Evolutionary conservation across 2,329 filamentous ascomycete species (phyloP).

Genomic region (Botrytis hyacinthi): DNA sequence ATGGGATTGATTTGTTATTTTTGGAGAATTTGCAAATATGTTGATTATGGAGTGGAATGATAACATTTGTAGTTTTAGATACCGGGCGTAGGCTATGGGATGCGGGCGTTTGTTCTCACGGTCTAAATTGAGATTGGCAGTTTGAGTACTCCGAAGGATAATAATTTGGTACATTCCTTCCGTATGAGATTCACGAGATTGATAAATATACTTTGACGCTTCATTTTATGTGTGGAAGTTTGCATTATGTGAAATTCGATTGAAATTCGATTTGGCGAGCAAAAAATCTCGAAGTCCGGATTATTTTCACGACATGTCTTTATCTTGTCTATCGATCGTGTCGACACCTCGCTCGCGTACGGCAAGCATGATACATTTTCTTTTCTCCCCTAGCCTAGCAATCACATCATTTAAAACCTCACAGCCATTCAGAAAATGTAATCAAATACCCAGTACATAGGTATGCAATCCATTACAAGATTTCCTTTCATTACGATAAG

Average conservation of each 20-base stretch:
- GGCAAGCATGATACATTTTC: neutral
- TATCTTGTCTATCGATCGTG: neutral
- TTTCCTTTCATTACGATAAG: slow-evolving; percentile 6
- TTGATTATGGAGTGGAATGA: neutral
- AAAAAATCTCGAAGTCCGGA: neutral
- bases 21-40: neutral
- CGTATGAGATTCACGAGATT: fast-evolving
- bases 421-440: neutral
- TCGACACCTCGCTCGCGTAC: neutral
- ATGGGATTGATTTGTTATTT: neutral
- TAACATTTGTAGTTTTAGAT: slow-evolving; percentile 10
- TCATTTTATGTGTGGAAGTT: neutral
- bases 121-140: neutral
- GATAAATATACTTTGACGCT: neutral
- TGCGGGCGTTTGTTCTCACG: neutral
- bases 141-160: neutral
- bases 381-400: neutral
- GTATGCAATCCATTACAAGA: neutral
- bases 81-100: neutral
- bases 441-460: neutral
- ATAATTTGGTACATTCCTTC: neutral
- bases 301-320: neutral
- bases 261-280: neutral
- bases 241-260: neutral
- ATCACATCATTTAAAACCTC: neutral